Evolutionary conservation across 805 yeast species (phyloP), one percentile per base, ranked within the genome.

Genomic region (Saccharomycopsis guyanensis): DNA sequence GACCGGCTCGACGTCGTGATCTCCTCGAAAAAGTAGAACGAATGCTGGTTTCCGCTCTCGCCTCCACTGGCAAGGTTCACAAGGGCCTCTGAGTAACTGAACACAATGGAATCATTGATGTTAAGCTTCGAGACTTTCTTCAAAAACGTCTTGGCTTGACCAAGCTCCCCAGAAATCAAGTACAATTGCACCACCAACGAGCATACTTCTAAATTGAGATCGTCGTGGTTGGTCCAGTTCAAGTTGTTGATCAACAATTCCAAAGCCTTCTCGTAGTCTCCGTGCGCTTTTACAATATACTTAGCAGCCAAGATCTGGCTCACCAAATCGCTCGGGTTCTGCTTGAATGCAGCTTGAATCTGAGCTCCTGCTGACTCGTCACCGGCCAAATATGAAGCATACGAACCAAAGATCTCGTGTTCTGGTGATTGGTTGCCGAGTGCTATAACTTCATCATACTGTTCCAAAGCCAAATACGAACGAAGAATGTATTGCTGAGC

Each of bases 31-130:
- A 82, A 80, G 60, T 80, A 83, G 62, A 73, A 72, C 18, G 70
- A 62, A 8, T 73, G 68, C 56, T 70, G 69, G 18, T 57, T 56
- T 13, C 64, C 46, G 6, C 59, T 54, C 49, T 66, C 73, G 53
- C 68, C 62, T 38, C 70, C 73, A 24, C 62, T 57, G 3, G 64
- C 59, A 45, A 73, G 65, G 47, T 73, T 69, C 10, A 71, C 64
- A 78, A 89, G 86, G 13, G 94, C 78, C 61, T 86, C 95, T 25
- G 87, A 76, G 27, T 87, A 72, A 56, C 86, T 89, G 61, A 76
- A 77, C 40, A 86, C 75, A 31, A 89, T 74, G 54, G 79, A 82
- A 64, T 88, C 96, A 55, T 81, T 31, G 80, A 63, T 29, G 54
- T 55, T 31, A 53, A 53, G 16, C 50, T 55, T 53, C 18, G 55